Conservation (phyloP, 2,329 filamentous ascomycete genomes). For the Epichloe hybrida region DNA sequence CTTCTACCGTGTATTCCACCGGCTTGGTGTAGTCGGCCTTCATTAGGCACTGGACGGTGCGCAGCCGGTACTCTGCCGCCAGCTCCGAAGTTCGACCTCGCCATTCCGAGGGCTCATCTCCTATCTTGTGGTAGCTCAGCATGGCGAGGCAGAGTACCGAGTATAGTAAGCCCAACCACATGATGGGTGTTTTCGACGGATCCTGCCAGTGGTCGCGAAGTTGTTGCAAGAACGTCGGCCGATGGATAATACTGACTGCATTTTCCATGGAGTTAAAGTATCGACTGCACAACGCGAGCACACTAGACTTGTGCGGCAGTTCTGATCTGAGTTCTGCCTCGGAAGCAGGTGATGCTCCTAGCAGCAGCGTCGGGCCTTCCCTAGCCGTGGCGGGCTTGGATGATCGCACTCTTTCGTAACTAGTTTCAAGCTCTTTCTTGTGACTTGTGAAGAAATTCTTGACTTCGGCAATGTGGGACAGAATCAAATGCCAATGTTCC, state of each 20-base stretch:
- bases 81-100: constrained; percentile 49
- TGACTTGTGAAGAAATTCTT: constrained; percentile 79
- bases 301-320: constrained; percentile 66
- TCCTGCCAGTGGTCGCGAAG: constrained; percentile 54
- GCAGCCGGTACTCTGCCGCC: constrained; percentile 50
- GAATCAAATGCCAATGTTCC: constrained; percentile 69
- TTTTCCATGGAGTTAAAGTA: constrained; percentile 79
- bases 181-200: constrained; percentile 56
- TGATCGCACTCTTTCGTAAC: constrained; percentile 61
- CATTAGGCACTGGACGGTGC: constrained; percentile 66
- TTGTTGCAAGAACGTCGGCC: constrained; percentile 71
- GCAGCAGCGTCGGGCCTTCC: constrained; percentile 63
- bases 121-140: constrained; percentile 66
- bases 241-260: constrained; percentile 63
- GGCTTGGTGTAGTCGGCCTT: constrained; percentile 67
- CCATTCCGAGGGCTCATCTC: constrained; percentile 69
- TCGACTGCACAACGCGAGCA: constrained; percentile 73
- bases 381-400: constrained; percentile 46
- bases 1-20: constrained; percentile 63
- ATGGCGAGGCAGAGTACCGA: constrained; percentile 64
- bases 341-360: constrained; percentile 58
- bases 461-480: constrained; percentile 79
- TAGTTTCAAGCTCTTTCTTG: constrained; percentile 78
- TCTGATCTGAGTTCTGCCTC: constrained; percentile 66
- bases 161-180: constrained; percentile 69